Evolutionary conservation across 2,329 filamentous ascomycete genomes (phyloP).

Genomic region (Penicillium sp.): DNA sequence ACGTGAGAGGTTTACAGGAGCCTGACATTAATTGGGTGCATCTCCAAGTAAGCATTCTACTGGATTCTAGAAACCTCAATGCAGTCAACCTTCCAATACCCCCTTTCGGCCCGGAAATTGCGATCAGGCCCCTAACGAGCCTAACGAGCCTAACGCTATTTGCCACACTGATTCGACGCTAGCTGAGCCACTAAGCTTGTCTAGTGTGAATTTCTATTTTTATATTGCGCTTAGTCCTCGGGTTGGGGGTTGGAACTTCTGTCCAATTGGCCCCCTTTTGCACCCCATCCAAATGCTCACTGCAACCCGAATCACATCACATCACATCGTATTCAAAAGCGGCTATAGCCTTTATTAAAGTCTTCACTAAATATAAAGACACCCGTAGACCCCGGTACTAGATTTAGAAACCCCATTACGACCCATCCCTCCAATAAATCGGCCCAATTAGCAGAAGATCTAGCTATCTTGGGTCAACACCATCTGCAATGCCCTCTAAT

Average conservation of each 20-base stretch:
- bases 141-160: too few species aligned
- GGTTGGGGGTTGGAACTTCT: not conserved
- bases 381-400: not conserved
- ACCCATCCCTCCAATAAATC: not conserved
- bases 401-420: not conserved
- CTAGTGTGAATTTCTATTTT: not conserved
- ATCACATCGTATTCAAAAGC: not conserved
- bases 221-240: not conserved
- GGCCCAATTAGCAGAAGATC: not conserved
- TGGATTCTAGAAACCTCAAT: too few species aligned
- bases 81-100: too few species aligned
- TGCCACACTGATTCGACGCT: not conserved
- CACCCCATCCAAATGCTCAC: not conserved
- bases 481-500: constrained; percentile 16
- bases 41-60: too few species aligned
- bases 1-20: too few species aligned
- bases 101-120: too few species aligned
- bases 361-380: not conserved
- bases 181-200: not conserved
- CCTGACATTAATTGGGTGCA: too few species aligned
- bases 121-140: too few species aligned
- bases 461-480: not conserved
- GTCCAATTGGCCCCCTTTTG: not conserved
- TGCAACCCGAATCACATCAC: not conserved
- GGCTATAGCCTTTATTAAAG: not conserved